A percentile compares a stretch with the other conserved stretches of the same genome.
Evolutionary conservation across 2,329 filamentous ascomycete genomes (phyloP).

Genomic region (Curvularia eragrostidis): DNA sequence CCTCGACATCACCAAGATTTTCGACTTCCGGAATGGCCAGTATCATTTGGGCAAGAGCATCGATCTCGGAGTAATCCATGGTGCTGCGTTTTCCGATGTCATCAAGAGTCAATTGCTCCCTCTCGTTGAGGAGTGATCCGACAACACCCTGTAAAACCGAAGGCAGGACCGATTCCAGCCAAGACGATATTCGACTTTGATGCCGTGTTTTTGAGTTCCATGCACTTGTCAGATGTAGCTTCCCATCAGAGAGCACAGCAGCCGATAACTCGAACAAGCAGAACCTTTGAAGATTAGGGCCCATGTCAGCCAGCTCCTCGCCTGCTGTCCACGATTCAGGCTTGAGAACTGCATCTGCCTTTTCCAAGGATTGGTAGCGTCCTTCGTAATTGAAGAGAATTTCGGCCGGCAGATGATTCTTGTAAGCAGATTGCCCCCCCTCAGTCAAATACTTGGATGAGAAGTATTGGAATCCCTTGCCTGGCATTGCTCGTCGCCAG

Average conservation of each 20-base stretch:
- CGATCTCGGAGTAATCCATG: background rate
- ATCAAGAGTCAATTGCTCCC: background rate
- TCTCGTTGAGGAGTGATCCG: background rate
- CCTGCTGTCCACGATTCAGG: background rate
- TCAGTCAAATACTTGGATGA: background rate
- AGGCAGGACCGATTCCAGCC: background rate
- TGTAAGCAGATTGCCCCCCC: background rate
- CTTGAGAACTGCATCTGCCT: background rate
- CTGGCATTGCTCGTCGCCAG: background rate
- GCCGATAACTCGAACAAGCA: background rate
- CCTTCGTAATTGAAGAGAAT: background rate
- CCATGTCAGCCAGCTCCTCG: background rate
- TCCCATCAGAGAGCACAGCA: background rate
- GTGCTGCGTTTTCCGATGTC: background rate
- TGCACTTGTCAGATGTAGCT: background rate
- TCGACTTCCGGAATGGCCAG: background rate
- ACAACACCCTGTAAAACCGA: background rate
- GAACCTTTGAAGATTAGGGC: background rate
- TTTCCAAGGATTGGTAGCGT: background rate
- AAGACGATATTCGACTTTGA: background rate
- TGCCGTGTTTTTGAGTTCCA: background rate
- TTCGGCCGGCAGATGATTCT: background rate
- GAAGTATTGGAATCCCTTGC: background rate
- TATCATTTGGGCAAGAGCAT: background rate
- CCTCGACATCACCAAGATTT: background rate